Base-by-base conservation (phyloP, 2,329 filamentous ascomycete genomes). In the Alternaria sp. region DNA sequence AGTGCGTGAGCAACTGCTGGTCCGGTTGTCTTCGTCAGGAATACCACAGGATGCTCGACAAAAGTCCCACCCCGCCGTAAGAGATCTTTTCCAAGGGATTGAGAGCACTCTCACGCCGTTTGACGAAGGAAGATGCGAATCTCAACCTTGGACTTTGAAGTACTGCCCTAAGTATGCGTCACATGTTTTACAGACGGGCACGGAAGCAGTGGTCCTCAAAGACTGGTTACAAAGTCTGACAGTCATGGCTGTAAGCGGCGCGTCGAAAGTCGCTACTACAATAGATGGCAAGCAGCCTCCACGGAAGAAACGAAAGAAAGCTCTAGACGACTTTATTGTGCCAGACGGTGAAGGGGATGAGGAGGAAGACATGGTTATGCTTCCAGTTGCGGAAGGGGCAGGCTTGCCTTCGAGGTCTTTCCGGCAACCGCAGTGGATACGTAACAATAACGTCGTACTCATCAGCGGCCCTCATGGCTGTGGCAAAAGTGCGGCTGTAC, bases 401-500 rank as follows among this genome's bases (percentile, higher is more conserved):
- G 88, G 91, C 50, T 81, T 70, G 52, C 60, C 67, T 10, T 46
- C 45, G 18, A 79, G 76, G 78, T 83, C 66, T 54, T 76, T 66
- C 18, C 68, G 60, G 43, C 78, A 46, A 73, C 62, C 68, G n/a
- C 65, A 63, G 34, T 70, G 71, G 63, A 82, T 57, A 69, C 81
- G 78, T 9, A 72, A 73, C 22, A 85, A 85, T 52, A 97, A 97
- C 78, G 87, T 90, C 0, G 87, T 97, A n/a, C 82, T 99, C 8
- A 84, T 99, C 32, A 97, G 93, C 72, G 95, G 95, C 0, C 93
- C 94, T 3, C 85, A 92, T 67, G 95, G 95, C 0, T 94, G 91
- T 74, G 96, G 95, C 3, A 99, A 99, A 81, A 97, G 94, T 12
- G 94, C 96, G 6, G 89, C 93, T 2, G 91, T 97, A 0, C 94